Percentiles rank a stretch among this genome's conserved stretches.
These are phyloP conservation scores for Pseudogymnoascus destructans DNA, from an alignment of 2,329 filamentous ascomycete species.

Conservation along the genomic window DNA sequence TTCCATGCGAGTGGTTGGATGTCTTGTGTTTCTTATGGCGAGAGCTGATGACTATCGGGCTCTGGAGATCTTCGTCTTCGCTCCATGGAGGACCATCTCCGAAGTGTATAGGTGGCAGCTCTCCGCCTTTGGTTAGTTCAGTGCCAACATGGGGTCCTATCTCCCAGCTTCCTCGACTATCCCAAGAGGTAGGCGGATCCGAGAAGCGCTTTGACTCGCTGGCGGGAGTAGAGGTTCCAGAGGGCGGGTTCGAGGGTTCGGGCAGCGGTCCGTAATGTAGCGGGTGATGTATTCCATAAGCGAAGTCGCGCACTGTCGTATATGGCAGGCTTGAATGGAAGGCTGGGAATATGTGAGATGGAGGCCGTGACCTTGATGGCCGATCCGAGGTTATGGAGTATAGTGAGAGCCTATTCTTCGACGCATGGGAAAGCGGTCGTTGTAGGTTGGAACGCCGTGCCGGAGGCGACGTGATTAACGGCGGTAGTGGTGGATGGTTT, in stretches of 20 bases:
- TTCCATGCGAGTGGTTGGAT: slow-evolving; percentile 36
- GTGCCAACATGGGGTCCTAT: slow-evolving; percentile 29
- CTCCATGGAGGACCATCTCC: slow-evolving; percentile 85
- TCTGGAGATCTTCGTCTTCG: slow-evolving; percentile 89
- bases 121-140: slow-evolving; percentile 48
- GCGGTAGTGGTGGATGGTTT: slow-evolving; percentile 41
- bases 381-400: slow-evolving; percentile 58
- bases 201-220: slow-evolving; percentile 69
- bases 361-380: slow-evolving; percentile 59
- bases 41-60: slow-evolving; percentile 71
- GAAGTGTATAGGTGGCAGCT: slow-evolving; percentile 71
- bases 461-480: slow-evolving; percentile 43
- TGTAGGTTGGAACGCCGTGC: slow-evolving; percentile 45
- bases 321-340: slow-evolving; percentile 80
- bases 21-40: slow-evolving; percentile 80
- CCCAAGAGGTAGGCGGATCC: slow-evolving; percentile 66
- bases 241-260: slow-evolving; percentile 55
- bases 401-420: slow-evolving; percentile 70
- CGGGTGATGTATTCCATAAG: slow-evolving; percentile 69
- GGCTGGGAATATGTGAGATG: slow-evolving; percentile 68
- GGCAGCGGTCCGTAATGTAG: slow-evolving; percentile 89
- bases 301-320: slow-evolving; percentile 89
- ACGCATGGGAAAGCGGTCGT: slow-evolving; percentile 61
- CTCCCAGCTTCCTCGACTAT: slow-evolving; percentile 50
- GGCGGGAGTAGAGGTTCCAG: slow-evolving; percentile 70